Evolutionary conservation across 208 protist genomes (phyloP).

Genomic region (Herpetomonas tarakana): DNA sequence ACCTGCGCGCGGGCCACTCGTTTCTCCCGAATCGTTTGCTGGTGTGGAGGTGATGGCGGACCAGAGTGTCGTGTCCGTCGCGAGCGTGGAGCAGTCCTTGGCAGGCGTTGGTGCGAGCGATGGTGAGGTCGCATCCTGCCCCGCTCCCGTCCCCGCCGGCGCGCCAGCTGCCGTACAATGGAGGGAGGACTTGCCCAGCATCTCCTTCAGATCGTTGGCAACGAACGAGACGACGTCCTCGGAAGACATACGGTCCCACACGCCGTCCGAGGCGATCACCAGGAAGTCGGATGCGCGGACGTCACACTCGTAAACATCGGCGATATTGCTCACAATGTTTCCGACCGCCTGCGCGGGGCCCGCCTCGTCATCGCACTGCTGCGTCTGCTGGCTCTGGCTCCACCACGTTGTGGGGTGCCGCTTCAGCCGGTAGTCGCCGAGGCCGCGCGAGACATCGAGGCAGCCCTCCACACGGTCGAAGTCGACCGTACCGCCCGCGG

Average conservation of each 20-base stretch:
- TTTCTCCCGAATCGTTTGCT: too few species aligned
- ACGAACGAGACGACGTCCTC: slow-evolving; percentile 61
- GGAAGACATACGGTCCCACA: slow-evolving; percentile 75
- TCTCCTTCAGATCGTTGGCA: slow-evolving; percentile 24
- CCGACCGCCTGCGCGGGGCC: slow-evolving; percentile 10
- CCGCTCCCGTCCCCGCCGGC: too few species aligned
- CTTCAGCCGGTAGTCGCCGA: slow-evolving; percentile 68
- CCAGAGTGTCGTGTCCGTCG: too few species aligned
- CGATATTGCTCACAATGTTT: slow-evolving; percentile 72
- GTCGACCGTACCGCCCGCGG: slow-evolving; percentile 42
- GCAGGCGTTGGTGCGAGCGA: too few species aligned
- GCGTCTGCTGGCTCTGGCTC: background rate
- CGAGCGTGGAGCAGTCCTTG: too few species aligned
- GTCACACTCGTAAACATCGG: slow-evolving; percentile 62
- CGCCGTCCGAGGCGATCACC: slow-evolving; percentile 66
- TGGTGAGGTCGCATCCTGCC: too few species aligned
- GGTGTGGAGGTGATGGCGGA: too few species aligned
- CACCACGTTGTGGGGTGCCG: slow-evolving; percentile 42
- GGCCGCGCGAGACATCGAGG: slow-evolving; percentile 62
- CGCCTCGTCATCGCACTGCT: background rate
- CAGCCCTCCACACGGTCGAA: slow-evolving; percentile 52
- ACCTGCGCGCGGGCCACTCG: too few species aligned
- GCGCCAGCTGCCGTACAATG: too few species aligned
- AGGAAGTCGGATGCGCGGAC: slow-evolving; percentile 69
- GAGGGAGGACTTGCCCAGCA: too few species aligned